Base-by-base conservation (phyloP, 108 stramenopile species). In the Bacterosira constricta region DNA sequence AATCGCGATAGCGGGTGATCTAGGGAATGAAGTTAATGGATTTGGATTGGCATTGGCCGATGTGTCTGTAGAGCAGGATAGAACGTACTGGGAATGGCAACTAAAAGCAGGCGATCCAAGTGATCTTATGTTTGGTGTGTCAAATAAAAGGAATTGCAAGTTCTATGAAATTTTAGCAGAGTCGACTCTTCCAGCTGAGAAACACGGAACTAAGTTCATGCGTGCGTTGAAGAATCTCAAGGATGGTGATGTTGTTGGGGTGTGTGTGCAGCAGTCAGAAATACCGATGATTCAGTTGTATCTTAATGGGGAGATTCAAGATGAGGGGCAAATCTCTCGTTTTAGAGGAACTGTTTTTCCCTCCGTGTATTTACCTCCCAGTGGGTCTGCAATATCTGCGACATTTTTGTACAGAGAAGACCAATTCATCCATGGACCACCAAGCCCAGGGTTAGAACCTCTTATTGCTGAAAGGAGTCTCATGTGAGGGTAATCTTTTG, bases 31-130 rank as follows among this genome's bases (percentile, higher is more conserved):
- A 67, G 73, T 82, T 1, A 61, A 66, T 6, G 92, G 92, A 9
- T 47, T 76, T 41, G 92, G 92, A 0, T 69, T 93, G n/a, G 92
- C 88, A 1, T 57, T 93, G 54, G 79, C 73, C 3, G 89, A 86
- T 17, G 84, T 83, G 4, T 42, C 80, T 10, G 81, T 93, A 55
- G 92, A 93, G 45, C 92, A 93, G 72, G 92, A 93, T 77, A 66
- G 85, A n/a, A 86, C 89, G 6, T 93, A 93, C 61, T 93, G 92
- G 92, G 92, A 93, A 74, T 90, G 80, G 81, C 78, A 86, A 29
- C 66, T 93, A n/a, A 73, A 73, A 9, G 63, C 31, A 6, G 68
- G 45, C 30, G 61, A 56, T 32, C 20, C 66, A 12, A 62, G 58
- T 18, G 52, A 27, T n/a, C 70, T 88, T 11, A 68, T 86, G 66